phyloP scores from a whole-genome alignment of 441 rosid species.

The Adansonia gregorii region DNA sequence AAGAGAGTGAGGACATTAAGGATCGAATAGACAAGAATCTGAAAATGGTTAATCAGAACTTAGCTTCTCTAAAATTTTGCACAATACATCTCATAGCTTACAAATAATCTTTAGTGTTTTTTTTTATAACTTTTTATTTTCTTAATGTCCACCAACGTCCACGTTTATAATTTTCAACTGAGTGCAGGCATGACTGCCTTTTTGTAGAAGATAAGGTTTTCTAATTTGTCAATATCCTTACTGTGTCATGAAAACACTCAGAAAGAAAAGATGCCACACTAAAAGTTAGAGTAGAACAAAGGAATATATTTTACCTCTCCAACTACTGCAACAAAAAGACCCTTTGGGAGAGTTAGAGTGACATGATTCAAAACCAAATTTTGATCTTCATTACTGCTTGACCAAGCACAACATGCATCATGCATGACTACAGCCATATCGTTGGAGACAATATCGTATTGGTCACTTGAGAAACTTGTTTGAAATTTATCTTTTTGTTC shows the following conservation, averaged over 20 bases:
- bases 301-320: slow-evolving; percentile 70
- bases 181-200: neutral
- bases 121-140: neutral
- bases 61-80: neutral
- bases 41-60: neutral
- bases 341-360: slow-evolving; percentile 66
- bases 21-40: neutral
- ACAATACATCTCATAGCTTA: neutral
- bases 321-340: slow-evolving; percentile 66
- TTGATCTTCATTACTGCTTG: slow-evolving; percentile 49
- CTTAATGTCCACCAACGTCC: neutral
- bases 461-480: slow-evolving; percentile 35
- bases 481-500: slow-evolving; percentile 34
- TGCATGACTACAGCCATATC: slow-evolving; percentile 55
- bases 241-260: neutral
- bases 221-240: slow-evolving; percentile 13
- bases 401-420: slow-evolving; percentile 79
- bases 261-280: neutral
- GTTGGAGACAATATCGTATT: slow-evolving; percentile 41
- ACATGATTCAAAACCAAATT: slow-evolving; percentile 63
- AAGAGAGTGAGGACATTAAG: neutral
- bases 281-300: slow-evolving; percentile 14
- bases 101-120: neutral
- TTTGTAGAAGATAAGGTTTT: slow-evolving; percentile 13
- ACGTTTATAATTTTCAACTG: neutral